Conservation (phyloP, 78 protist genomes). For the Polysphondylium violaceum region DNA sequence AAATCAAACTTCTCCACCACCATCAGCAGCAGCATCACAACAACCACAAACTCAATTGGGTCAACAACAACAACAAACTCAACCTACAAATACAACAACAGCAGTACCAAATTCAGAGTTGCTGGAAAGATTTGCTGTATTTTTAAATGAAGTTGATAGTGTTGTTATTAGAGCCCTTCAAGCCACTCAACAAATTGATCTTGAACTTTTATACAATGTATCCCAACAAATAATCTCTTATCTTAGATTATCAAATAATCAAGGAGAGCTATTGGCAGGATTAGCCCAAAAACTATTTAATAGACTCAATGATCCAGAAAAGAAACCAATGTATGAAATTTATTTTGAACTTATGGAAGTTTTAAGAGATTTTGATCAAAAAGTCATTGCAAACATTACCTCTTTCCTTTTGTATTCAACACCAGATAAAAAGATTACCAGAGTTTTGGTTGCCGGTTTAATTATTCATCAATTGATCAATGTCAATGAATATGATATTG, state of each 20-base stretch:
- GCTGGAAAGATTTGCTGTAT: constrained; percentile 20
- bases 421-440: constrained; percentile 57
- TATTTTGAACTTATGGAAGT: constrained; percentile 71
- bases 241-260: neutral
- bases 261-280: constrained; percentile 13
- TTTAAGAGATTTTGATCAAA: constrained; percentile 58
- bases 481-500: constrained; percentile 77
- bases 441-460: constrained; percentile 53
- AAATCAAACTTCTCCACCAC: too few relatives aligned
- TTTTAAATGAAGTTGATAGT: constrained; percentile 64
- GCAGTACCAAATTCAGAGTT: constrained; percentile 19
- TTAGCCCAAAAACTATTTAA: constrained; percentile 41
- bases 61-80: constrained; percentile 8
- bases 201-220: constrained; percentile 30
- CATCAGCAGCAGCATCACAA: too few relatives aligned
- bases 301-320: constrained; percentile 47
- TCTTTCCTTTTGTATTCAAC: constrained; percentile 26
- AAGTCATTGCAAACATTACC: constrained; percentile 37
- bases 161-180: constrained; percentile 1
- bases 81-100: neutral
- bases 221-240: constrained; percentile 44
- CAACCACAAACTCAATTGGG: constrained; percentile 9
- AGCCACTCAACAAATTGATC: constrained; percentile 17
- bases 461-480: constrained; percentile 83
- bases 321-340: constrained; percentile 57